Evolutionary conservation across 768 basidiomycete species (phyloP), one percentile per base, ranked within the genome.

Genomic region (Tricholoma sp.): DNA sequence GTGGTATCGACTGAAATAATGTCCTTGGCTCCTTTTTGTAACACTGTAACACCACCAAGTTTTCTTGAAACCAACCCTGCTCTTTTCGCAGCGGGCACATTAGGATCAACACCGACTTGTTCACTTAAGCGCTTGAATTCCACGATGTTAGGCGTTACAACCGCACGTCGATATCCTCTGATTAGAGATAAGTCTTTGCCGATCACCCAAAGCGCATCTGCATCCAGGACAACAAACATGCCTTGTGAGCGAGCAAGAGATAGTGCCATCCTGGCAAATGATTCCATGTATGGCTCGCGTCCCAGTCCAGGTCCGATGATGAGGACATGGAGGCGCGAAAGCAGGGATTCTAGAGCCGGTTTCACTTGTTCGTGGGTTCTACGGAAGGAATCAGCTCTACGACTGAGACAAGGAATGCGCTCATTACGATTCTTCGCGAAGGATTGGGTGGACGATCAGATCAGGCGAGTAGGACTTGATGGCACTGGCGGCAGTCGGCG

Each of bases 381-480:
- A 19, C 21, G 24, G 22, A 4, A 32, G 31, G 16, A 18, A 57
- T 58, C 22, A 63, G 41, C 37, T 34, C 19, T 18, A 14, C 5
- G 6, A 10, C 32, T 22, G 37, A 50, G 37, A 34, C 14, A 19
- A 27, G 41, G 18, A 2, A 14, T 21, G 12, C 22, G 32, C 41
- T 54, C 19, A 86, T 58, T 70, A 90, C 85, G 75, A 72, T 51
- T 85, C 81, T 68, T 88, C 81, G 27, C 79, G 74, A 5, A 99
- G 79, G 55, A 98, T 91, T 1, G 93, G 95, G 66, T 99, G 96
- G 0, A 99, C 97, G 66, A 99, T 99, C 45, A 99, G 74, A 72
- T 99, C 95, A 1, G 94, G 94, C 3, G 92, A 95, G 70, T 98
- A 99, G 0, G 91, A 88, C 74, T 99, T 99, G 78, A 99, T 99